Percentiles rank a stretch among this genome's conserved stretches.
Conservation (phyloP, 179 eudicot genomes). For the Drosera spatulata region DNA sequence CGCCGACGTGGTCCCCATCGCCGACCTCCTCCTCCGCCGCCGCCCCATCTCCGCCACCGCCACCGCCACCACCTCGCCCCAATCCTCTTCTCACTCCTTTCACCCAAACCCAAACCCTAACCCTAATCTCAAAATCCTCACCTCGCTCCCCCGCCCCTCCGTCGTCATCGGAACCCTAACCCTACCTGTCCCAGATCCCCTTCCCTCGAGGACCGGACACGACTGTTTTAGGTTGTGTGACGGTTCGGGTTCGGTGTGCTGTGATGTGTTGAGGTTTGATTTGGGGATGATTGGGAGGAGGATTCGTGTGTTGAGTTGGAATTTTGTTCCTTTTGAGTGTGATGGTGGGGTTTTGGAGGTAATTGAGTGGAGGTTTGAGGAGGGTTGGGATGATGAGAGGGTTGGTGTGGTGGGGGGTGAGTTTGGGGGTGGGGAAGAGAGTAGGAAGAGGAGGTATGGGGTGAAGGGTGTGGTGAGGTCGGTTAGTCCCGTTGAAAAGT, state of each 20-base stretch:
- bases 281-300: constrained; percentile 29
- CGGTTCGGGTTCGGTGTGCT: constrained; percentile 34
- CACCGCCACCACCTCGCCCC: constrained; percentile 5
- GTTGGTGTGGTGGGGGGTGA: constrained; percentile 22
- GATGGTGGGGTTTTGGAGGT: constrained; percentile 63
- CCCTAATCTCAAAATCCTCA: constrained; percentile 22
- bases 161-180: constrained; percentile 45
- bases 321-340: constrained; percentile 52
- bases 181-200: constrained; percentile 15
- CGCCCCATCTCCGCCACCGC: constrained; percentile 45
- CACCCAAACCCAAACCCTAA: constrained; percentile 16
- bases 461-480: constrained; percentile 44
- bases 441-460: constrained; percentile 21
- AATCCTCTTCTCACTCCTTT: constrained; percentile 3
- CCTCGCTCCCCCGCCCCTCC: constrained; percentile 31
- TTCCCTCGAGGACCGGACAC: constrained; percentile 14
- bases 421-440: constrained; percentile 5
- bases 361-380: constrained; percentile 40
- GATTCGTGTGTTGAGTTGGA: constrained; percentile 56
- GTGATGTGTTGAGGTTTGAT: constrained; percentile 56
- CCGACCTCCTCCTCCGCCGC: constrained; percentile 64
- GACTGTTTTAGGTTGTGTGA: constrained; percentile 60
- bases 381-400: constrained; percentile 4
- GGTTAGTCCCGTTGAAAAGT: constrained; percentile 52
- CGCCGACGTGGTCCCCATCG: constrained; percentile 16